Conservation (phyloP, 257 asterid species). For the Verbascum thapsus region DNA sequence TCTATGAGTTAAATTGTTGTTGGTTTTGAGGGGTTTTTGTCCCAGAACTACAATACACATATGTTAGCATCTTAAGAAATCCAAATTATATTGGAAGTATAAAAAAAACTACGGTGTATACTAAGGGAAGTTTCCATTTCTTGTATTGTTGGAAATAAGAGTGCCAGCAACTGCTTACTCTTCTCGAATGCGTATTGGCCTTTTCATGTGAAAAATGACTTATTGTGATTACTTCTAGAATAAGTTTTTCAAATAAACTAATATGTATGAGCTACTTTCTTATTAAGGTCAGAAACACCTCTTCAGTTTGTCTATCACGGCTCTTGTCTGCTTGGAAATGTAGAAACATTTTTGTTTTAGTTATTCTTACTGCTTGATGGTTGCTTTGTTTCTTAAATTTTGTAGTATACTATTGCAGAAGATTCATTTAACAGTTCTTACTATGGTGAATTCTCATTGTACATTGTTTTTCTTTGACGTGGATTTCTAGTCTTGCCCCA, state of each 20-base stretch:
- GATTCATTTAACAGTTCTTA: slow-evolving; percentile 18
- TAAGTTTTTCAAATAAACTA: not conserved
- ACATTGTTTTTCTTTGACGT: slow-evolving; percentile 27
- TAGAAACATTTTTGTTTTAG: not conserved
- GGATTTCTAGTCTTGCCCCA: slow-evolving; percentile 71
- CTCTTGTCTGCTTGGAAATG: slow-evolving; percentile 1
- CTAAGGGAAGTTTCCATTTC: slow-evolving; percentile 12
- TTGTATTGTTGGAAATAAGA: slow-evolving; percentile 3
- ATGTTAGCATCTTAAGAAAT: slow-evolving; percentile 14
- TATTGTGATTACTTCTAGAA: slow-evolving; percentile 1
- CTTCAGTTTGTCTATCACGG: slow-evolving; percentile 10
- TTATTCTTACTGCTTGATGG: slow-evolving; percentile 2
- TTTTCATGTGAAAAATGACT: slow-evolving; percentile 14
- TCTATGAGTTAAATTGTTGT: slow-evolving; percentile 18
- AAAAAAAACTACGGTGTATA: not conserved
- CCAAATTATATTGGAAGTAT: not conserved
- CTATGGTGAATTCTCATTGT: slow-evolving; percentile 19
- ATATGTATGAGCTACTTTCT: not conserved
- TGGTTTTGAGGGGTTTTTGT: slow-evolving; percentile 5
- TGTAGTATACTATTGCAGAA: slow-evolving; percentile 16
- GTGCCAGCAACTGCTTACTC: not conserved
- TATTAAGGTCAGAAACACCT: not conserved
- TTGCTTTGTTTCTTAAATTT: slow-evolving; percentile 28
- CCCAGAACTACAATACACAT: not conserved
- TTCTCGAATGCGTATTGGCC: slow-evolving; percentile 9